phyloP scores from a whole-genome alignment of 2,329 filamentous ascomycete species.

The Paraphaeosphaeria sporulosa region DNA sequence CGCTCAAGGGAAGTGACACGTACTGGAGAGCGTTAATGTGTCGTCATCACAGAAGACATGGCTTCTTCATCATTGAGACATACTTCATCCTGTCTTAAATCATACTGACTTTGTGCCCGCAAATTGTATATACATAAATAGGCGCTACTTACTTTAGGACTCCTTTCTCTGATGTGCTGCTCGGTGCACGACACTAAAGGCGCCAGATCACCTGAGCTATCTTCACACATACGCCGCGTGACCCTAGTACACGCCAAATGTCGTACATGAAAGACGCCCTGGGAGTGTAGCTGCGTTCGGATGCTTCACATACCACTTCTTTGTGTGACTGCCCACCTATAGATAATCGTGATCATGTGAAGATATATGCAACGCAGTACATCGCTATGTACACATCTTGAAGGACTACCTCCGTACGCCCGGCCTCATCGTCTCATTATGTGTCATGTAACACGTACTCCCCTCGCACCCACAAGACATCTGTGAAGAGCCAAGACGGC shows the following conservation, averaged over 20 bases:
- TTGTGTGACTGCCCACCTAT: background rate
- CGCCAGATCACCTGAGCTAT: background rate
- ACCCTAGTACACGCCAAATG: background rate
- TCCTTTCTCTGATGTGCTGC: background rate
- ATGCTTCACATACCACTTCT: background rate
- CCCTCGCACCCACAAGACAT: background rate
- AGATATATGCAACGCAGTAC: background rate
- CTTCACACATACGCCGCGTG: background rate
- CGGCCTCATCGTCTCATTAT: background rate
- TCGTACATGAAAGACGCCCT: background rate
- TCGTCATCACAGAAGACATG: background rate
- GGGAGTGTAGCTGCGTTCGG: background rate
- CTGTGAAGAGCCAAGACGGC: background rate
- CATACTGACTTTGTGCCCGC: too few species aligned
- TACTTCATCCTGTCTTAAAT: too few species aligned
- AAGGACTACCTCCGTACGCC: background rate
- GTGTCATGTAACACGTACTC: background rate
- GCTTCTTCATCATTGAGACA: background rate
- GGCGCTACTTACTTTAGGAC: background rate
- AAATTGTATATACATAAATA: too few species aligned
- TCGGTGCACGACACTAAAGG: background rate
- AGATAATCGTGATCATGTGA: background rate
- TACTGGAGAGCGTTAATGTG: too few species aligned
- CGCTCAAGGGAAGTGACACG: too few species aligned
- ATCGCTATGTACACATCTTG: background rate